Evolutionary conservation across 2,329 filamentous ascomycete species (phyloP), one percentile per base, ranked within the genome.

Genomic region (Phyllosticta paracitricarpa): DNA sequence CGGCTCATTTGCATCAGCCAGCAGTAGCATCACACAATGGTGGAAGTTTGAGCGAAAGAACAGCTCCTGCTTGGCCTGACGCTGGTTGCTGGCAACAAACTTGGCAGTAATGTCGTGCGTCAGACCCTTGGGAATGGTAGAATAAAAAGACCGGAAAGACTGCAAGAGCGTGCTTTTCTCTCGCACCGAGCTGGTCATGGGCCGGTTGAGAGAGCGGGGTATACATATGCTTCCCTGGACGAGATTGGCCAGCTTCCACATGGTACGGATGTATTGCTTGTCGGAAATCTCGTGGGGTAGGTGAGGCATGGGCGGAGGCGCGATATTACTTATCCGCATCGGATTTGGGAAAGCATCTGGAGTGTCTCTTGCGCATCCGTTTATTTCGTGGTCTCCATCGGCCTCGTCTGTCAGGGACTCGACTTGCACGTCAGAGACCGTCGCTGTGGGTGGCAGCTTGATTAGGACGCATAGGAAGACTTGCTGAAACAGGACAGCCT

Each of bases 31-130:
- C 25, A 92, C 78, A 70, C 89, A 91, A 70, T 93, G 89, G 73
- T 86, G 89, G 74, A 90, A 92, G 69, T 91, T 92, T 71, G 84
- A 89, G n/a, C 86, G 88, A 30, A 92, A 76, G 69, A 91, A 92
- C 4, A 93, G 75, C 19, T 88, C 90, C 72, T 93, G 89, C 0
- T 88, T 79, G 17, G 89, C 84, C 1, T 85, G 80, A 6, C 89
- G 82, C 63, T 86, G 85, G 68, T 88, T 85, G 2, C 74, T 81
- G 0, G 51, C 52, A 0, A 62, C 60, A 19, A 52, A 54, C 12
- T 55, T 51, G 26, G 17, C 35, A 54, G 75, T 63, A n/a, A 66
- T 75, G 1, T 83, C 82, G 57, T 87, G 77, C 2, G 88, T 86
- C 64, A 92, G 88, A 1, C 84, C 77, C 54, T 85, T 78, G 0